Evolutionary conservation across 306 rosid species (phyloP), one percentile per base, ranked within the genome.

Genomic region (Medicago lupulina): DNA sequence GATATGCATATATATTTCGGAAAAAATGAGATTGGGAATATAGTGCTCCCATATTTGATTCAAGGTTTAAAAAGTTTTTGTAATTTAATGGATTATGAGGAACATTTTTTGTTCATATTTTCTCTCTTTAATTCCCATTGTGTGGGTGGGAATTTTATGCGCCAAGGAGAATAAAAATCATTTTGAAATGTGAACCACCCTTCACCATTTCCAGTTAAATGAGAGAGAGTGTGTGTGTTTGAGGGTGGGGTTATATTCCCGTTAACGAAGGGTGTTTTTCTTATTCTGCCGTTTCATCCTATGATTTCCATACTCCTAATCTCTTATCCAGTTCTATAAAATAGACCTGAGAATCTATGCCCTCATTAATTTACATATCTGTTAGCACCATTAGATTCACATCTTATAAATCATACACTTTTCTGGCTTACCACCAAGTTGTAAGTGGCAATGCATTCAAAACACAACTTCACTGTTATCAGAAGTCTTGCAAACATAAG

Each of bases 381-480:
- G 3, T 51, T 55, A 14, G 16, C 53, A 75, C 15, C 18, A 23
- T 51, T 36, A 64, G 72, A 75, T 63, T 47, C 53, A 6, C 43
- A 40, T 15, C 15, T 39, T 66, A 65, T 28, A 28, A 28, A 28
- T 28, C 31, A 28, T 3, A 28, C 31, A 28, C 31, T 28, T 28
- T 28, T 28, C 31, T 28, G 31, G 31, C 31, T 28, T 3, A 28
- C 31, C 31, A 3, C 31, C 31, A 66, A 65, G 28, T 70, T 39
- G 43, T 16, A 44, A 11, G 39, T 46, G 66, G 40, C 38, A 54
- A 23, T 36, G n/a, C 21, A 16, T 28, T 28, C 1, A 28, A 28
- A 44, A 51, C 73, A 47, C 51, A 77, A 11, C 38, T 41, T 47
- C 40, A 41, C 28, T 44, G 49, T 25, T 51, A 43, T 64, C 44